phyloP scores from a whole-genome alignment of 768 basidiomycete genomes.

The Inosperma sp. region DNA sequence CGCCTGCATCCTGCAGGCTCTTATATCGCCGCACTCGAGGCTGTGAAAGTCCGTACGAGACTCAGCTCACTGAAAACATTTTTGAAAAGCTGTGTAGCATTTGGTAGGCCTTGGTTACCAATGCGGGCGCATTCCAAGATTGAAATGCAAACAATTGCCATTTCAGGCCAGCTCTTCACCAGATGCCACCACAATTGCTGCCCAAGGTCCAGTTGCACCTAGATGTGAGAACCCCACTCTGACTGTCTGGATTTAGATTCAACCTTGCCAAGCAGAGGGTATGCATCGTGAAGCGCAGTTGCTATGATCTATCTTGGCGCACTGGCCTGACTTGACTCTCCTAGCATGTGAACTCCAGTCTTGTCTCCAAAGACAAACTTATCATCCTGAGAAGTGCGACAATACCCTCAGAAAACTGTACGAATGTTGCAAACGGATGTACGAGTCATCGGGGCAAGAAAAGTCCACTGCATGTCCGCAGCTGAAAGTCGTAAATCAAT shows the following conservation, averaged over 20 bases:
- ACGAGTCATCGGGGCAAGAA: constrained; percentile 38
- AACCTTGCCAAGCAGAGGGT: constrained; percentile 29
- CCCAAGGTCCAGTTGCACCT: not conserved
- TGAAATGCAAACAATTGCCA: no score
- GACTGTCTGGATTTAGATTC: constrained; percentile 24
- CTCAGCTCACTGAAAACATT: no score
- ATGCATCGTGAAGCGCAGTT: not conserved
- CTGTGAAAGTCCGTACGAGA: no score
- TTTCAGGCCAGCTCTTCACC: not conserved
- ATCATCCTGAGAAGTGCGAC: constrained; percentile 59
- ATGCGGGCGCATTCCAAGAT: no score
- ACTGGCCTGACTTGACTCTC: not conserved
- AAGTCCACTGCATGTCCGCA: constrained; percentile 63
- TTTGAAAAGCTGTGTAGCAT: no score
- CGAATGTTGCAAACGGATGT: constrained; percentile 56
- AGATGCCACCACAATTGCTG: not conserved
- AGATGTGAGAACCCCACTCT: not conserved
- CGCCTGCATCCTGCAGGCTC: not conserved
- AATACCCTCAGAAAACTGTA: constrained; percentile 50
- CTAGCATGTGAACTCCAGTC: constrained; percentile 60
- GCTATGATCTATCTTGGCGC: not conserved
- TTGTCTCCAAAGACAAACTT: constrained; percentile 62
- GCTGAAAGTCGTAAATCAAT: constrained; percentile 46
- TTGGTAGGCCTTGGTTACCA: no score
- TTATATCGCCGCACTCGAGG: not conserved